Base-by-base conservation (phyloP, 768 basidiomycete species). In the Boletellus ananas region DNA sequence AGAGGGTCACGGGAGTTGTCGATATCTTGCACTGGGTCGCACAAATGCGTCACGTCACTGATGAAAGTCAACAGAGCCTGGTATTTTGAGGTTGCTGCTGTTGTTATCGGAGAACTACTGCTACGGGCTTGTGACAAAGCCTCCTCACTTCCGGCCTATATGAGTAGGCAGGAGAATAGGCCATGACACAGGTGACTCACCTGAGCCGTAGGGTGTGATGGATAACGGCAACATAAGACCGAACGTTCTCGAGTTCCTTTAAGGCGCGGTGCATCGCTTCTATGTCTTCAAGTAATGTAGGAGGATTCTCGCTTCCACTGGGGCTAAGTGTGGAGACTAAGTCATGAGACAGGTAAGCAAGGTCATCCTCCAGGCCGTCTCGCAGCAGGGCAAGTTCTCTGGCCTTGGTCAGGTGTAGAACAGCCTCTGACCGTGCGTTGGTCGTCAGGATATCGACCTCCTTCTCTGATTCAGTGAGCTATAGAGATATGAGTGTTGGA, bases 221-320 rank as follows among this genome's bases (percentile, higher is more conserved):
- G 39, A 94, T 72, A 13, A 93, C 73, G 43, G 81, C 79, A 10
- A 89, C 83, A 68, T 95, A 96, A 21, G 77, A 75, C 59, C 81
- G 81, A 18, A 93, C 81, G 51, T 79, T 80, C 58, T 89, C 77
- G 34, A 96, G 74, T 60, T 92, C 85, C 63, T 82, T 84, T 58
- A 95, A 60, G 60, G 79, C 82, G 40, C 83, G 74, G 60, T 94
- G 90, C 55, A 94, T 68, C 0, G 75, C 79, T 62, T 95, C 90
- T 51, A 97, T 74, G 39, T 90, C 86, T 65, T 93, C 87, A 10
- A 95, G 73, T 5, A 98, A 70, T 0, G 85, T 90, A 4, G 84
- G 73, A 37, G 69, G 58, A n/a, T 64, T 69, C 10, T 76, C 74
- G 38, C 72, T 74, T 13, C 74, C 76, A 11, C 73, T 71, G 21